Percentiles rank a stretch among this genome's conserved stretches.
Evolutionary conservation across 148 eudicot species (phyloP).

Genomic region (Vaccinium myrtillus): DNA sequence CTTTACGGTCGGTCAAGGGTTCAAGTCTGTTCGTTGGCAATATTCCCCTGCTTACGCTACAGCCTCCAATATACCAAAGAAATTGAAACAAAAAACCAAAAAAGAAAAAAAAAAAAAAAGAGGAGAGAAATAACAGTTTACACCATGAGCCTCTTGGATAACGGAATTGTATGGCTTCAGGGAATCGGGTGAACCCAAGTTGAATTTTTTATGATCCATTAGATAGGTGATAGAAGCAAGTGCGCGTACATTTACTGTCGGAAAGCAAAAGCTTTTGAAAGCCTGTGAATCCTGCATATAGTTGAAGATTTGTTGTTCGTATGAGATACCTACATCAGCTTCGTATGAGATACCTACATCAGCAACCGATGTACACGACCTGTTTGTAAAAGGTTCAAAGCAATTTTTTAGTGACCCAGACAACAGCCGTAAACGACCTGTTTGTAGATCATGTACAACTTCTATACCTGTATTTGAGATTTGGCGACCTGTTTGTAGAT

Average conservation of each 20-base stretch:
- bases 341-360: not conserved
- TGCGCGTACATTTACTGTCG: not conserved
- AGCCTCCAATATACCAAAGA: not conserved
- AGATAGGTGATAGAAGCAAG: not conserved
- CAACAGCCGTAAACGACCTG: not conserved
- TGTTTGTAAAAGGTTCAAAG: not conserved
- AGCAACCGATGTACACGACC: not conserved
- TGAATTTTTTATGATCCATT: not conserved
- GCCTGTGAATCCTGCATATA: not conserved
- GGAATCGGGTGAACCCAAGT: not conserved
- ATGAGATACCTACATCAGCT: not conserved
- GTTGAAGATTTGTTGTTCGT: constrained; percentile 13
- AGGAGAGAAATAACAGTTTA: not conserved
- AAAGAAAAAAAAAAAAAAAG: not conserved
- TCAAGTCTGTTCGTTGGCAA: not conserved
- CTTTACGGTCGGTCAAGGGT: not conserved
- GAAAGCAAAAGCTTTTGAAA: not conserved
- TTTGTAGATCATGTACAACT: not conserved
- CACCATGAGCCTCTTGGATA: not conserved
- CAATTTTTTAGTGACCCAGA: not conserved
- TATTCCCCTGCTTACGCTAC: not conserved
- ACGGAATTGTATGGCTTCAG: not conserved
- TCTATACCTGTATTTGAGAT: not conserved
- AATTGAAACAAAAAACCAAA: not conserved
- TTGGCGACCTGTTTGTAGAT: not conserved